A percentile compares a stretch with the other conserved stretches of the same genome.
Evolutionary conservation across 257 asterid genomes (phyloP).

Genomic region (Oldenlandia corymbosa): DNA sequence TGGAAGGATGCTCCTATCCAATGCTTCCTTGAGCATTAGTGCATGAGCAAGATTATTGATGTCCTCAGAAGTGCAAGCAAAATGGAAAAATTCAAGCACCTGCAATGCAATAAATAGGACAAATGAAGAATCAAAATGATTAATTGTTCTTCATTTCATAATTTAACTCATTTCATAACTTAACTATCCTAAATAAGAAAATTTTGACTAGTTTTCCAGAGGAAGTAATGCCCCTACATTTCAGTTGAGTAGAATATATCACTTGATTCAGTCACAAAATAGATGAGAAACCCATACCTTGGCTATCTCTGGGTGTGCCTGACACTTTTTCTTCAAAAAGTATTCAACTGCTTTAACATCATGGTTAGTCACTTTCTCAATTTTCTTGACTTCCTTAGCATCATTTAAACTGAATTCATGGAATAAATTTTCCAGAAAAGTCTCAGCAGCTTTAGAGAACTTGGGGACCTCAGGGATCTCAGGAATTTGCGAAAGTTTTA

Average conservation of each 20-base stretch:
- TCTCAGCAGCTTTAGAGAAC: too few relatives aligned
- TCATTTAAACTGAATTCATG: too few relatives aligned
- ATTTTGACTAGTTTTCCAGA: neutral
- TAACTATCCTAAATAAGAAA: neutral
- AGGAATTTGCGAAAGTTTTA: too few relatives aligned
- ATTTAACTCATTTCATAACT: neutral
- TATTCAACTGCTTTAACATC: too few relatives aligned
- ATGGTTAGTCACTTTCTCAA: too few relatives aligned
- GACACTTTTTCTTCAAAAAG: conserved; percentile 46
- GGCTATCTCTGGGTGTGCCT: conserved; percentile 62
- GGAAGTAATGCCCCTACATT: neutral
- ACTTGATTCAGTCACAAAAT: neutral
- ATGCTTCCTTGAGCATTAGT: conserved; percentile 41
- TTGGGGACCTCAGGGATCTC: too few relatives aligned
- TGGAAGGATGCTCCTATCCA: conserved; percentile 29
- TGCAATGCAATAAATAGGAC: conserved; percentile 8
- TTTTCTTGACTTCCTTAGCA: too few relatives aligned
- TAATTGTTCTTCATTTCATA: neutral
- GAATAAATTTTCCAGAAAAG: too few relatives aligned
- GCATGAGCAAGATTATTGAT: conserved; percentile 54
- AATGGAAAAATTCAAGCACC: conserved; percentile 54
- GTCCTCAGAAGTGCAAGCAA: conserved; percentile 55
- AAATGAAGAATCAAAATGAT: neutral
- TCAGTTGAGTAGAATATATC: neutral
- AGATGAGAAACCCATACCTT: conserved; percentile 33